Conservation (phyloP, 2,329 filamentous ascomycete species). For the Scolecobasidium constrictum region DNA sequence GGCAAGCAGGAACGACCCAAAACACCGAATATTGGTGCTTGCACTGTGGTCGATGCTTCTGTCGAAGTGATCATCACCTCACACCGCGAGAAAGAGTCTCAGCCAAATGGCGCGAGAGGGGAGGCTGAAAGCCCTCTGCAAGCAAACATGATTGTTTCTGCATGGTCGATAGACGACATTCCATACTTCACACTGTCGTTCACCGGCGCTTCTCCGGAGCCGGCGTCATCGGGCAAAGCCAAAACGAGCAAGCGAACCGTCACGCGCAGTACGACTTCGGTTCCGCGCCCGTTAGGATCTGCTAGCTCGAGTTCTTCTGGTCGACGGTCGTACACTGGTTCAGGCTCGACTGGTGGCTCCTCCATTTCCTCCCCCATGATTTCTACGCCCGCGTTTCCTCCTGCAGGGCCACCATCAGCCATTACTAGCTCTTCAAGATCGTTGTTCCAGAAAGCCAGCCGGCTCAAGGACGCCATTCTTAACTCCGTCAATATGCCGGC, state of each 20-base stretch:
- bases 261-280: slow-evolving; percentile 27
- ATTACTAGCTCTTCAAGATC: slow-evolving; percentile 49
- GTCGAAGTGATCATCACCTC: slow-evolving; percentile 58
- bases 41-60: slow-evolving; percentile 46
- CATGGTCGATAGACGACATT: slow-evolving; percentile 59
- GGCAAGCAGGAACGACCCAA: slow-evolving; percentile 18
- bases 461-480: slow-evolving; percentile 67
- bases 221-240: slow-evolving; percentile 5
- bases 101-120: slow-evolving; percentile 11
- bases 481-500: slow-evolving; percentile 67
- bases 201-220: slow-evolving; percentile 40
- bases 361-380: slow-evolving; percentile 42
- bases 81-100: slow-evolving; percentile 30
- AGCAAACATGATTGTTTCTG: slow-evolving; percentile 66
- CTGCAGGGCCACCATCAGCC: slow-evolving; percentile 52
- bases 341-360: slow-evolving; percentile 22
- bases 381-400: slow-evolving; percentile 52
- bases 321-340: slow-evolving; percentile 17
- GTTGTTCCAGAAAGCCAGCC: slow-evolving; percentile 59
- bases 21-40: slow-evolving; percentile 25
- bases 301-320: slow-evolving; percentile 28
- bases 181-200: slow-evolving; percentile 68
- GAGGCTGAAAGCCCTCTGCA: slow-evolving; percentile 29
- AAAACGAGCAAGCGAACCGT: slow-evolving; percentile 28
- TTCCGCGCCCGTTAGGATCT: slow-evolving; percentile 23